A percentile compares a stretch with the other conserved stretches of the same genome.
Evolutionary conservation across 495 filamentous ascomycete species (phyloP).

Genomic region (Annulohypoxylon maeteangense): DNA sequence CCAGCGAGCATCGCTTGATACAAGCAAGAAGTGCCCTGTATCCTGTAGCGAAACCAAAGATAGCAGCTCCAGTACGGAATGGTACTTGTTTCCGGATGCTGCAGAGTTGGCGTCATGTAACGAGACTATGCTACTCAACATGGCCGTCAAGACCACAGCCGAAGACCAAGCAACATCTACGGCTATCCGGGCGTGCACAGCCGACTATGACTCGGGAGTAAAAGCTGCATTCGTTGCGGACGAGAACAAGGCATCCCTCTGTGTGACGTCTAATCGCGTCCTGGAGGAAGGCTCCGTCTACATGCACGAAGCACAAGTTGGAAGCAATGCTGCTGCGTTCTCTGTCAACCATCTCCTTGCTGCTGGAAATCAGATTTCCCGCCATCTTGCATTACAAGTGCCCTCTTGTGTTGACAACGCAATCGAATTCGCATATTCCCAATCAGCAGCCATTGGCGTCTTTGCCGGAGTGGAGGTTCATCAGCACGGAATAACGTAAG

Average conservation of each 20-base stretch:
- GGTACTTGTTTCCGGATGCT: conserved; percentile 1
- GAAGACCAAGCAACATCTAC: conserved; percentile 2
- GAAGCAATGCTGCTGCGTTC: background rate
- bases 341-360: conserved; percentile 4
- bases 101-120: conserved; percentile 3
- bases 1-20: conserved; percentile 6
- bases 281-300: background rate
- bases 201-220: background rate
- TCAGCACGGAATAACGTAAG: conserved; percentile 2
- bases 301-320: conserved; percentile 5
- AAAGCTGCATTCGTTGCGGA: conserved; percentile 5
- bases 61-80: conserved; percentile 1
- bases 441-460: conserved; percentile 6
- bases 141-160: conserved; percentile 3
- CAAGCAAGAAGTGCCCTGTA: background rate
- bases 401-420: background rate
- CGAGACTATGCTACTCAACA: background rate
- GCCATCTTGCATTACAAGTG: conserved; percentile 4
- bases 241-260: conserved; percentile 1
- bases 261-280: conserved; percentile 4
- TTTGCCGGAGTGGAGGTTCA: conserved; percentile 1
- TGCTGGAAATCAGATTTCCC: conserved; percentile 3
- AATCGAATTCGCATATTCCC: conserved; percentile 6
- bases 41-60: conserved; percentile 2
- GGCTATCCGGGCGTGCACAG: background rate